Evolutionary conservation across 2,329 filamentous ascomycete species (phyloP).

Genomic region (Talaromyces sp.): DNA sequence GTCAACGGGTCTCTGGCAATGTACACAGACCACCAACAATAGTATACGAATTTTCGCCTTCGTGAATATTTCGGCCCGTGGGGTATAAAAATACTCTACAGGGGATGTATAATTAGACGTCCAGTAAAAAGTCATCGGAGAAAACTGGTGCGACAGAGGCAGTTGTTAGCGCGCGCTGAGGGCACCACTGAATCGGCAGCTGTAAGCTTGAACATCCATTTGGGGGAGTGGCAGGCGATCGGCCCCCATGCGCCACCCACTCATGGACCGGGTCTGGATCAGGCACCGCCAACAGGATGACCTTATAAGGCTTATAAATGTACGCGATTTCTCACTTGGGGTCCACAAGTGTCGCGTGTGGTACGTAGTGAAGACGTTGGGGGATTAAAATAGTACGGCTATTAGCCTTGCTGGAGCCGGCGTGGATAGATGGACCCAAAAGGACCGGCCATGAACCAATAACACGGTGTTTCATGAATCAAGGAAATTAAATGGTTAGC

Average conservation of each 20-base stretch:
- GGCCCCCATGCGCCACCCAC: constrained; percentile 12
- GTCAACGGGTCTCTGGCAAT: not conserved
- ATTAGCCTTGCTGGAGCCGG: not conserved
- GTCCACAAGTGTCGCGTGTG: too few species aligned
- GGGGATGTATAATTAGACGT: not conserved
- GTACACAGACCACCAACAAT: not conserved
- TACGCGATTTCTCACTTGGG: too few species aligned
- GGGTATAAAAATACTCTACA: not conserved
- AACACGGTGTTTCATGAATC: not conserved
- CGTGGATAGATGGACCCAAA: not conserved
- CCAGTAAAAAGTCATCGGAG: not conserved
- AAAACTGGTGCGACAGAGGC: not conserved
- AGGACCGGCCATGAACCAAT: not conserved
- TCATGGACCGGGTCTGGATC: not conserved
- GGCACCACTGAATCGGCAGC: not conserved
- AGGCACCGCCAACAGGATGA: not conserved
- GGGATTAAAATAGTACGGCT: not conserved
- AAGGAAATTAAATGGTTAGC: not conserved
- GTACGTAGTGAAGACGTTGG: not conserved
- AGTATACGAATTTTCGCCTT: not conserved
- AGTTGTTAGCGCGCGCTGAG: not conserved
- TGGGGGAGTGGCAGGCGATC: too few species aligned
- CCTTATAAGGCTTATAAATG: too few species aligned
- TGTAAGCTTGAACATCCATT: too few species aligned
- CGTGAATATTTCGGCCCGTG: not conserved